These are phyloP conservation scores for Eucalyptus erythrocorys DNA, from an alignment of 345 rosid genomes.

Conservation along the genomic window DNA sequence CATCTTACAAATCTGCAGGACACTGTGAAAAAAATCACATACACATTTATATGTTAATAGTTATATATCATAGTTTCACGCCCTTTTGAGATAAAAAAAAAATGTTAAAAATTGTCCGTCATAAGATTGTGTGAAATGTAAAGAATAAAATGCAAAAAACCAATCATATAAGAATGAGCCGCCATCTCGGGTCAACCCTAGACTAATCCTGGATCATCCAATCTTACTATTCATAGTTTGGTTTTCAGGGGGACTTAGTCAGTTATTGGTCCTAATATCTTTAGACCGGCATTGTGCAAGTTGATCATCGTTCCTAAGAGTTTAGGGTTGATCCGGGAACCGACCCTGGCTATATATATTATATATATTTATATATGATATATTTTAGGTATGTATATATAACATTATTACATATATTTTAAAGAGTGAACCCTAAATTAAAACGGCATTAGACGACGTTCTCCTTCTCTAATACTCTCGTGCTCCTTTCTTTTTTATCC, in stretches of 20 bases:
- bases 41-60: neutral
- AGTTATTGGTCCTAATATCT: rapidly evolving
- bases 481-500: too few species aligned
- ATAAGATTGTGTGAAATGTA: neutral
- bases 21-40: neutral
- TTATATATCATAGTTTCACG: neutral
- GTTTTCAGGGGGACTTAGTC: rapidly evolving
- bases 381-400: too few species aligned
- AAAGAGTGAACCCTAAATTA: too few species aligned
- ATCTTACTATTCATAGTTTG: rapidly evolving
- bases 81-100: too few species aligned
- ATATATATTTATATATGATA: too few species aligned
- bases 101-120: too few species aligned
- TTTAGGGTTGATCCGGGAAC: rapidly evolving
- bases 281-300: rapidly evolving
- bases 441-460: rapidly evolving
- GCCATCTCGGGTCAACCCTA: rapidly evolving
- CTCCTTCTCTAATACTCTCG: too few species aligned
- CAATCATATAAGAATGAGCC: neutral
- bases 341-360: too few species aligned
- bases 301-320: rapidly evolving
- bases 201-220: too few species aligned
- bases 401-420: too few species aligned
- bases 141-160: too few species aligned
- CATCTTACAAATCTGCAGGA: too few species aligned